Conservation (phyloP, 2,329 filamentous ascomycete genomes). For the Emericellopsis atlantica region DNA sequence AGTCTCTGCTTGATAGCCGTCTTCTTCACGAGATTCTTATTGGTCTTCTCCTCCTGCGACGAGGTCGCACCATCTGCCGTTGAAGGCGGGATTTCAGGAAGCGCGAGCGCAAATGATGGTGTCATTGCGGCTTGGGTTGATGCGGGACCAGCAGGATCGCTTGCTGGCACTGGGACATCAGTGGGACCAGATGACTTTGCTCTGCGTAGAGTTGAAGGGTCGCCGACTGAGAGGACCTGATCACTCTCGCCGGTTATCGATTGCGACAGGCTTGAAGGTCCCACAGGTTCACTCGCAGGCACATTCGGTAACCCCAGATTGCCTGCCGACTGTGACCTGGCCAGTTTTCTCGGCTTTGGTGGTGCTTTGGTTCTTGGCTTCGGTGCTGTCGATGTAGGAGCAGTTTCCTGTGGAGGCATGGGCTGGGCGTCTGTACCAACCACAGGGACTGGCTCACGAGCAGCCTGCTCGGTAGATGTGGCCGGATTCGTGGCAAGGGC, state of each 20-base stretch:
- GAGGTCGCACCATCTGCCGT: neutral
- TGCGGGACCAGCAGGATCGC: conserved; percentile 25
- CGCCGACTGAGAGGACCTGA: conserved; percentile 5
- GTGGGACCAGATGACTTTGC: conserved; percentile 20
- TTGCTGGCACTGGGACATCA: conserved; percentile 28
- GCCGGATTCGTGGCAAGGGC: too few species aligned
- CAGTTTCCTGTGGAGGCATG: too few species aligned
- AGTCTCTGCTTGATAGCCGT: conserved; percentile 45
- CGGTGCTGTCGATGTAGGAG: neutral
- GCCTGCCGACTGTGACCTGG: conserved; percentile 23
- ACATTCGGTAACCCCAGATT: conserved; percentile 20
- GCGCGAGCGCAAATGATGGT: neutral
- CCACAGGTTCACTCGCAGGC: conserved; percentile 36
- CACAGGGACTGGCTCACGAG: neutral
- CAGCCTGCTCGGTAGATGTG: too few species aligned
- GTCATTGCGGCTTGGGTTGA: neutral
- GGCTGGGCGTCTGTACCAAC: too few species aligned
- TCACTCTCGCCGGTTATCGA: conserved; percentile 7
- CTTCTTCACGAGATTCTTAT: conserved; percentile 55
- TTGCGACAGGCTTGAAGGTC: conserved; percentile 26
- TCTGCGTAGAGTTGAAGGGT: conserved; percentile 18
- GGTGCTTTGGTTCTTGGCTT: conserved; percentile 5
- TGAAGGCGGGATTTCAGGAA: neutral
- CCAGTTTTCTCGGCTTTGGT: conserved; percentile 11
- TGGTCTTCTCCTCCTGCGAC: conserved; percentile 6